These are phyloP conservation scores for Colletotrichum sansevieriae DNA, from an alignment of 2,329 filamentous ascomycete genomes.

Conservation along the genomic window DNA sequence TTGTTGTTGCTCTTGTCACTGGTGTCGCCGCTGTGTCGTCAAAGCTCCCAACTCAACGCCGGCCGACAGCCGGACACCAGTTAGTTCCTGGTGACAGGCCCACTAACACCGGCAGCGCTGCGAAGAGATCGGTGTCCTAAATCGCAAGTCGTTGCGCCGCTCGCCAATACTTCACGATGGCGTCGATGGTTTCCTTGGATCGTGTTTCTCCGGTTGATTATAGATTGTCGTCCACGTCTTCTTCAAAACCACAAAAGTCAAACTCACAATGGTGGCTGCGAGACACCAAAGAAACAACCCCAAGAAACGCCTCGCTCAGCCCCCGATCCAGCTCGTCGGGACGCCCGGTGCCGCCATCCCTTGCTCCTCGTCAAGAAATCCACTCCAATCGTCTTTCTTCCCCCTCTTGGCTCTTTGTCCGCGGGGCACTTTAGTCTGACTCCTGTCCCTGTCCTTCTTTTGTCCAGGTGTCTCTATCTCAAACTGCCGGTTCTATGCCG, in stretches of 20 bases:
- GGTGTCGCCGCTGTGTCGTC: conserved; percentile 7
- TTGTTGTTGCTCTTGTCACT: conserved; percentile 5
- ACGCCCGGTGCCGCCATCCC: conserved; percentile 27
- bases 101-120: conserved; percentile 22
- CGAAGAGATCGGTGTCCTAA: neutral
- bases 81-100: conserved; percentile 26
- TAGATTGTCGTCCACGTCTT: neutral
- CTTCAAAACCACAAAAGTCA: neutral
- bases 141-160: conserved; percentile 1
- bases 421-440: conserved; percentile 12
- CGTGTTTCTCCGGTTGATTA: conserved; percentile 2
- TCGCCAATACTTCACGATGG: conserved; percentile 13
- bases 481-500: conserved; percentile 34
- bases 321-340: conserved; percentile 38
- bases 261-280: neutral
- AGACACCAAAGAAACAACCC: conserved; percentile 9
- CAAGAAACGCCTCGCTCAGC: conserved; percentile 36
- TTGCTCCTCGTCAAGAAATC: neutral
- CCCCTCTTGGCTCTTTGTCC: conserved; percentile 26
- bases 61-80: conserved; percentile 13
- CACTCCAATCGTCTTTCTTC: conserved; percentile 1
- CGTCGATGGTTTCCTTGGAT: conserved; percentile 8
- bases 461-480: conserved; percentile 33
- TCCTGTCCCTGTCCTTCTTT: conserved; percentile 31
- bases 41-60: conserved; percentile 21